Conservation (phyloP, 2,329 filamentous ascomycete species). For the Rhinocladiella similis region DNA sequence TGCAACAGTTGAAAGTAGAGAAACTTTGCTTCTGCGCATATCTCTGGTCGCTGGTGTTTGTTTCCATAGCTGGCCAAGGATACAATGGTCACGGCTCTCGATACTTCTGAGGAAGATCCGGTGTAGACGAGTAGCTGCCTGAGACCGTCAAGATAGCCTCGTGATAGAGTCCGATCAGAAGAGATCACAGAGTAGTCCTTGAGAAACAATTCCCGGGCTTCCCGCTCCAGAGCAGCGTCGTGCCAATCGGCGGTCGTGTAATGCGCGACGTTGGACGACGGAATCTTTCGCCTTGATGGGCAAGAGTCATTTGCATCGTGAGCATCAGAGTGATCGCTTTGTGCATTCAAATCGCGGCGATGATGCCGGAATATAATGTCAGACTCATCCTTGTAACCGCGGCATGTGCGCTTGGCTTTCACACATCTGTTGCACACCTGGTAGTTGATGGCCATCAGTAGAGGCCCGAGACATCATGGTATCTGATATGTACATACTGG, state of each 20-base stretch:
- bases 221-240: background rate
- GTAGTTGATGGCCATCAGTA: background rate
- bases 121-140: background rate
- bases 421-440: background rate
- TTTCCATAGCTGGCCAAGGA: constrained; percentile 1
- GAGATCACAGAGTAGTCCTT: background rate
- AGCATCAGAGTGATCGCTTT: background rate
- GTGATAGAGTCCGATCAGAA: background rate
- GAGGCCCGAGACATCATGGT: background rate
- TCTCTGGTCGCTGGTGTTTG: background rate
- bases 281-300: background rate
- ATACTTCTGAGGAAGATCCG: background rate
- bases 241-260: background rate
- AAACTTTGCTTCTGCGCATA: background rate
- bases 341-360: background rate
- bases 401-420: background rate
- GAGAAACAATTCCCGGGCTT: constrained; percentile 1
- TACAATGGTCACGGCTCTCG: background rate
- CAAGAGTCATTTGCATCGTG: background rate
- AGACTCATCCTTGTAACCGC: background rate
- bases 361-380: background rate
- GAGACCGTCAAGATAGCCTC: background rate
- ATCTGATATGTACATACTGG: background rate
- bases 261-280: background rate
- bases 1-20: constrained; percentile 1